Conservation (phyloP, 176 grass and related monocot species). For the Phyllostachys edulis region DNA sequence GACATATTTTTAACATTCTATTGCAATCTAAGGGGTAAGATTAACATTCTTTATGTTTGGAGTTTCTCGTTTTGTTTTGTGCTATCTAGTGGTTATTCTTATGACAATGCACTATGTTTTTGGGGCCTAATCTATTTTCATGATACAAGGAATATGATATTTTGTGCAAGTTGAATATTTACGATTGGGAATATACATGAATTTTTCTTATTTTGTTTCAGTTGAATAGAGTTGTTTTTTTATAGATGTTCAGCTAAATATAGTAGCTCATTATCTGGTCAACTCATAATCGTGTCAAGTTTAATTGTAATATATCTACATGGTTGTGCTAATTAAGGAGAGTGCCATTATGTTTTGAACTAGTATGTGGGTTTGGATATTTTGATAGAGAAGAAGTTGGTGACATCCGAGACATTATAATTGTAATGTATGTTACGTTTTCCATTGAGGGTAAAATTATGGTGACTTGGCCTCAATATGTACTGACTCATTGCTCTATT, state of each 20-base stretch:
- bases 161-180: slow-evolving; percentile 9
- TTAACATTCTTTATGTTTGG: background rate
- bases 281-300: background rate
- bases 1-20: slow-evolving; percentile 1
- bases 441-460: background rate
- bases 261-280: slow-evolving; percentile 15
- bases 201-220: slow-evolving; percentile 6
- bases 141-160: background rate
- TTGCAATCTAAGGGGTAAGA: background rate
- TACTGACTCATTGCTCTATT: background rate
- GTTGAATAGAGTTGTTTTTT: background rate
- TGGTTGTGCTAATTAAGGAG: background rate
- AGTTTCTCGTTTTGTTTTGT: too few species aligned
- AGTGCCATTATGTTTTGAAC: slow-evolving; percentile 2
- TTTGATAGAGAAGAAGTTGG: background rate
- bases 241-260: background rate
- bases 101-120: background rate
- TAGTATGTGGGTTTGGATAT: background rate
- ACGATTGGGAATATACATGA: background rate
- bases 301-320: background rate
- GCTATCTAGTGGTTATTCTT: too few species aligned
- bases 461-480: background rate
- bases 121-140: background rate
- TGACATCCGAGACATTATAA: background rate
- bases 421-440: background rate